Percentiles rank a stretch among this genome's conserved stretches.
phyloP scores from a whole-genome alignment of 768 basidiomycete genomes.

The Favolaschia claudopus region DNA sequence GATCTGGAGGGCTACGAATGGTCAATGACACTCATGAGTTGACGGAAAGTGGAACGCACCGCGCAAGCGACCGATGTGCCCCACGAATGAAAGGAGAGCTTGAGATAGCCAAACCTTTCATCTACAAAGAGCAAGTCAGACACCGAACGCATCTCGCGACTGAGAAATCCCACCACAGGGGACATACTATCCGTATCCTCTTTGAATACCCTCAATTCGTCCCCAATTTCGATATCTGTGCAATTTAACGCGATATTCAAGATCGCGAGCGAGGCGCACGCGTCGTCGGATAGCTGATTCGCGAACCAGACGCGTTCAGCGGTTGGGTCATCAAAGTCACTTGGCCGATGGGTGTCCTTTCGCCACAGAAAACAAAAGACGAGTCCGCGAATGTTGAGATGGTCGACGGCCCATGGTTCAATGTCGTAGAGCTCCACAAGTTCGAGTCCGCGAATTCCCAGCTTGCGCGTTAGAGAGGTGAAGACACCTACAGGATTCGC shows the following conservation, averaged over 20 bases:
- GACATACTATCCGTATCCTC: slow-evolving; percentile 63
- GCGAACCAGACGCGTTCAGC: slow-evolving; percentile 71
- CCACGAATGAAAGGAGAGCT: slow-evolving; percentile 61
- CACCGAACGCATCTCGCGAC: neutral
- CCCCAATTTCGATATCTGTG: slow-evolving; percentile 56
- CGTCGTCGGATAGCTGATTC: slow-evolving; percentile 71
- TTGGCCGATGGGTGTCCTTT: slow-evolving; percentile 53
- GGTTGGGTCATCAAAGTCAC: slow-evolving; percentile 60
- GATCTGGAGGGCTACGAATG: slow-evolving; percentile 57
- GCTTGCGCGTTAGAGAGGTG: slow-evolving; percentile 59
- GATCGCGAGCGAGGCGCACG: slow-evolving; percentile 69
- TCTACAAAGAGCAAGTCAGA: slow-evolving; percentile 55
- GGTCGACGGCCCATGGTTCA: slow-evolving; percentile 69
- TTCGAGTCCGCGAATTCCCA: slow-evolving; percentile 61
- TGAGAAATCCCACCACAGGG: slow-evolving; percentile 53
- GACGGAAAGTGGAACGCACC: slow-evolving; percentile 44
- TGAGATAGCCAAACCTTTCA: slow-evolving; percentile 69
- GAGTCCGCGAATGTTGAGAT: slow-evolving; percentile 63
- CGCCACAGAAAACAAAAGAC: slow-evolving; percentile 71
- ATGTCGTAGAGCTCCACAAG: slow-evolving; percentile 69
- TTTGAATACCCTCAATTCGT: slow-evolving; percentile 51
- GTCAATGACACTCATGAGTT: slow-evolving; percentile 1
- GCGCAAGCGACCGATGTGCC: slow-evolving; percentile 65
- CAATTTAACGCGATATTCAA: slow-evolving; percentile 69
- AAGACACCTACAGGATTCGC: slow-evolving; percentile 53